Conservation (phyloP, 2,329 filamentous ascomycete species). For the Trichoderma sp. region DNA sequence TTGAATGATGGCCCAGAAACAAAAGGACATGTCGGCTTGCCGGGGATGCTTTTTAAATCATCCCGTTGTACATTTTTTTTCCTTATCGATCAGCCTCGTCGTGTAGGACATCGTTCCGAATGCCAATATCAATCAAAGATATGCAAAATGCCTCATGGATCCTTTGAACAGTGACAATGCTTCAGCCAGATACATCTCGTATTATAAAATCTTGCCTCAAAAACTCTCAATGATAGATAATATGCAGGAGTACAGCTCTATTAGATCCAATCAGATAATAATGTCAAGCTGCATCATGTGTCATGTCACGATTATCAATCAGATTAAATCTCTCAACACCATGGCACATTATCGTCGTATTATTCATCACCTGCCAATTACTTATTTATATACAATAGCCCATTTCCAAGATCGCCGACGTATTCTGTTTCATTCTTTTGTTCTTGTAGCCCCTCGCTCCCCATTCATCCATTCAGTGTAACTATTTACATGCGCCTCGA, state of each 20-base stretch:
- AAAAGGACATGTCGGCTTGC: conserved; percentile 26
- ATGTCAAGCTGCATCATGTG: background rate
- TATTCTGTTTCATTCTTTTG: background rate
- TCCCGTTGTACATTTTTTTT: conserved; percentile 47
- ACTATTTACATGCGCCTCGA: background rate
- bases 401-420: conserved; percentile 1
- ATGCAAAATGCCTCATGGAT: background rate
- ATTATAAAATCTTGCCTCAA: background rate
- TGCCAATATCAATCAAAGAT: conserved; percentile 38
- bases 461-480: background rate
- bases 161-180: background rate
- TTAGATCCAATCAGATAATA: background rate
- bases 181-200: background rate
- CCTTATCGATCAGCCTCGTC: conserved; percentile 38
- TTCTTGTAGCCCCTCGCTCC: background rate
- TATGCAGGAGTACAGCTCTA: background rate
- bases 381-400: background rate
- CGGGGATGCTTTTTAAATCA: conserved; percentile 33
- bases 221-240: too few relatives aligned
- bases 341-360: background rate
- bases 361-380: background rate
- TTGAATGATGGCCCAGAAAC: conserved; percentile 23
- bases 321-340: background rate
- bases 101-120: conserved; percentile 41
- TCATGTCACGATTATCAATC: background rate